A percentile compares a stretch with the other conserved stretches of the same genome.
These are phyloP conservation scores for Cucurbitaria berberidis DNA, from an alignment of 2,329 filamentous ascomycete species.

Conservation along the genomic window DNA sequence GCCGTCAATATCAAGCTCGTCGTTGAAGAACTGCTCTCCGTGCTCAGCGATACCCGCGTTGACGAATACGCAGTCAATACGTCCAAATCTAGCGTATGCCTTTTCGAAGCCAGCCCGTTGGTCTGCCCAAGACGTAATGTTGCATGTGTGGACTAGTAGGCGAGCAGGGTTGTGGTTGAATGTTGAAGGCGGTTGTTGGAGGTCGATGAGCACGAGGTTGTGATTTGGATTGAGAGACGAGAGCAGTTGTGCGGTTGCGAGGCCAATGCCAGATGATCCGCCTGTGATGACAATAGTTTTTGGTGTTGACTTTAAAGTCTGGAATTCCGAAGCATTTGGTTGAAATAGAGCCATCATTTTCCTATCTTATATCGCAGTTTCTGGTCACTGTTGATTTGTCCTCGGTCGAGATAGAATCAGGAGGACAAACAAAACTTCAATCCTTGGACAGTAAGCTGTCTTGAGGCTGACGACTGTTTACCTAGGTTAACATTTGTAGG, in stretches of 20 bases:
- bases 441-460: background rate
- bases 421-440: background rate
- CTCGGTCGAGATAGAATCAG: background rate
- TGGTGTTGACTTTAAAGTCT: constrained; percentile 29
- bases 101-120: constrained; percentile 55
- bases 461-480: constrained; percentile 7
- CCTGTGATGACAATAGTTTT: constrained; percentile 51
- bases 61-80: constrained; percentile 56
- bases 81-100: constrained; percentile 50
- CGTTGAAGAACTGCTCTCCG: constrained; percentile 58
- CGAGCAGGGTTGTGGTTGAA: constrained; percentile 35
- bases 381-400: background rate
- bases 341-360: constrained; percentile 34
- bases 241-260: constrained; percentile 50
- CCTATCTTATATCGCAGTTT: background rate
- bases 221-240: constrained; percentile 47
- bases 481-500: constrained; percentile 19
- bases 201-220: constrained; percentile 52
- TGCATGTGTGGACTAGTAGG: constrained; percentile 50
- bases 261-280: constrained; percentile 50
- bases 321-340: constrained; percentile 23
- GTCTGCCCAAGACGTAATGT: constrained; percentile 55
- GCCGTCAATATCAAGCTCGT: constrained; percentile 50
- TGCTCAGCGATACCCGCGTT: constrained; percentile 59
- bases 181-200: constrained; percentile 42